A percentile compares a stretch with the other conserved stretches of the same genome.
Conservation (phyloP, 306 rosid species). For the Cucurbita ficifolia region DNA sequence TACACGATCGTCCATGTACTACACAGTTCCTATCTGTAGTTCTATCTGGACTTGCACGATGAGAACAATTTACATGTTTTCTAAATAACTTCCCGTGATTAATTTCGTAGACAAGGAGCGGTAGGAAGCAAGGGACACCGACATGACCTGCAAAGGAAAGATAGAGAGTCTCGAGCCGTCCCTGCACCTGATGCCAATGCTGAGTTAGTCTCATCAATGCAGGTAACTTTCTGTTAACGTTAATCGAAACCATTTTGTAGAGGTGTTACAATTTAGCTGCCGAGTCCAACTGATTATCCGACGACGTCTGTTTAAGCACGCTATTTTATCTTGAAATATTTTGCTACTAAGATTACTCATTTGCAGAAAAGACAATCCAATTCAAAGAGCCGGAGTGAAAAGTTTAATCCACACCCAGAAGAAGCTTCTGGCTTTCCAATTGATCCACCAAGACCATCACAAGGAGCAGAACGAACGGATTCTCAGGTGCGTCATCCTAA, state of each 20-base stretch:
- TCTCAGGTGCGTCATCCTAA: conserved; percentile 52
- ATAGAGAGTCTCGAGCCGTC: conserved; percentile 71
- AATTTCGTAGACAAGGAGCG: conserved; percentile 66
- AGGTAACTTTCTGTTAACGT: conserved; percentile 31
- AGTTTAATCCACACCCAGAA: conserved; percentile 90
- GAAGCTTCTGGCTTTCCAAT: conserved; percentile 98
- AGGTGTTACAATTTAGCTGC: neutral
- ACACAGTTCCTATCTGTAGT: neutral
- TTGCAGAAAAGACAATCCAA: conserved; percentile 73
- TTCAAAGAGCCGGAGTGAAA: conserved; percentile 91
- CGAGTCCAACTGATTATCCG: neutral
- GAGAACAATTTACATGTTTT: neutral
- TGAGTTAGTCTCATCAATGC: conserved; percentile 80
- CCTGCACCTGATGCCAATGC: conserved; percentile 99
- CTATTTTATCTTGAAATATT: neutral
- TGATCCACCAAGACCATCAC: conserved; percentile 97
- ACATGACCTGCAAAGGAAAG: conserved; percentile 63
- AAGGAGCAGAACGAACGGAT: conserved; percentile 40
- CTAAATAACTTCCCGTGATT: conserved; percentile 6
- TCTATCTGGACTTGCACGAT: neutral
- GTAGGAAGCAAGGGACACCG: conserved; percentile 70
- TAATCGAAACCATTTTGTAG: neutral
- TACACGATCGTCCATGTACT: neutral
- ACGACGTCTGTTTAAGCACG: neutral
- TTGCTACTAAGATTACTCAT: neutral